Conservation (phyloP, 2,329 filamentous ascomycete genomes). For the Paramyrothecium roridum region DNA sequence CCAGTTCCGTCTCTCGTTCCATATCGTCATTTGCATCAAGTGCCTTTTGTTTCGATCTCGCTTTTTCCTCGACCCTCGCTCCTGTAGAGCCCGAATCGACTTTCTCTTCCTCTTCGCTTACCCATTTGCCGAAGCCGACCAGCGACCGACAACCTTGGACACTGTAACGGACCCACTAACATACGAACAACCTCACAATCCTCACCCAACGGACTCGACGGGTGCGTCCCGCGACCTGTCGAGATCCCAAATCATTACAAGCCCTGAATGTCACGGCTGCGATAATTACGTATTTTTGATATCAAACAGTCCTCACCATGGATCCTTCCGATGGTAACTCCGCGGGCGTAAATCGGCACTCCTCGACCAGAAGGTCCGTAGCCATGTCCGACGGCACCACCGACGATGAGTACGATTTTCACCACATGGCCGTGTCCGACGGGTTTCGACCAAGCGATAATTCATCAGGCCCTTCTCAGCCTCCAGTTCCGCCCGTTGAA, state of each 20-base stretch:
- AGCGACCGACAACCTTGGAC: not conserved
- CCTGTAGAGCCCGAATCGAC: not conserved
- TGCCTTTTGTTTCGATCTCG: not conserved
- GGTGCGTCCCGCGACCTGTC: conserved; percentile 1
- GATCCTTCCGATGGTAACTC: conserved; percentile 33
- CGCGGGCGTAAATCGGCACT: conserved; percentile 36
- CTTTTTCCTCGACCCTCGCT: not conserved
- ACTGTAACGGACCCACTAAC: not conserved
- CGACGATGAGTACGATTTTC: conserved; percentile 45
- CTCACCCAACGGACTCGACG: conserved; percentile 1
- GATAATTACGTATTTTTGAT: conserved; percentile 15
- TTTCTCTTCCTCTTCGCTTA: not conserved
- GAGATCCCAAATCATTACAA: not conserved
- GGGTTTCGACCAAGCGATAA: conserved; percentile 40
- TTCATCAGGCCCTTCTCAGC: not conserved
- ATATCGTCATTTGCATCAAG: not conserved
- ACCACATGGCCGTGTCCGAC: conserved; percentile 49
- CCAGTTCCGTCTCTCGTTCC: not conserved
- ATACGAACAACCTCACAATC: not conserved
- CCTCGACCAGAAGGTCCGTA: conserved; percentile 38
- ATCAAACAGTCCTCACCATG: conserved; percentile 30
- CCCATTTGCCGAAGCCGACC: not conserved
- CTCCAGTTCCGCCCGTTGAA: conserved; percentile 12
- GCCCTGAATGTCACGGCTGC: not conserved
- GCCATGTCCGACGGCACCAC: conserved; percentile 27